Conservation (phyloP, 2,329 filamentous ascomycete species). For the Mycosphaerella arachidis region DNA sequence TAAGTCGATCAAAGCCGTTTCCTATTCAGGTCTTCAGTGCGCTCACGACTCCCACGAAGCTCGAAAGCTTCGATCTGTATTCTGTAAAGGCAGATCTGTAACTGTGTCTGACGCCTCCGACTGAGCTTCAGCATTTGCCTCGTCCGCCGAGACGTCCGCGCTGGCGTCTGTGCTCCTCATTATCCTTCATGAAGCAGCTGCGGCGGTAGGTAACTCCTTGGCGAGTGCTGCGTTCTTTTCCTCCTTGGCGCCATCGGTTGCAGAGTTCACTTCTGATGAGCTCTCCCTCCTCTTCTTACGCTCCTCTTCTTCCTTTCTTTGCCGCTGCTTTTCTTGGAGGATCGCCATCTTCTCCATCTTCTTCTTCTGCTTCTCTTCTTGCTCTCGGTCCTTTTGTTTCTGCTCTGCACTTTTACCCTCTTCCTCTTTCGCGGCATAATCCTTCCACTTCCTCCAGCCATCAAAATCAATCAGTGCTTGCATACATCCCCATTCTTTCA, state of each 20-base stretch:
- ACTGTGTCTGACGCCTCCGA: not conserved
- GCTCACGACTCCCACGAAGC: not conserved
- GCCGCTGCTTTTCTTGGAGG: constrained; percentile 27
- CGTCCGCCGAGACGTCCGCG: not conserved
- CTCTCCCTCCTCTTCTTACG: constrained; percentile 17
- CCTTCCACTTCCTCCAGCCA: constrained; percentile 96
- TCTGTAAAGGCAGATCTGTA: not conserved
- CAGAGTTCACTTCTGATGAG: not conserved
- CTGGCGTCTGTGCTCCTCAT: not conserved
- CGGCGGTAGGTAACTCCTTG: not conserved
- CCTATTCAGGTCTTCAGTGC: not conserved
- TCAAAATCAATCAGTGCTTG: constrained; percentile 98
- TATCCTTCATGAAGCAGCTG: not conserved
- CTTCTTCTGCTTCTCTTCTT: constrained; percentile 30
- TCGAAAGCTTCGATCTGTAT: not conserved
- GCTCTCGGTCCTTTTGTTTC: constrained; percentile 27
- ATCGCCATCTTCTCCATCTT: constrained; percentile 31
- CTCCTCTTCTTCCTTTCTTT: constrained; percentile 24
- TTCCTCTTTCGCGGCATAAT: constrained; percentile 51
- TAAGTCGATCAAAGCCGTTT: not conserved
- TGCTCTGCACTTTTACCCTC: constrained; percentile 35
- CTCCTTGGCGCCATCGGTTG: not conserved
- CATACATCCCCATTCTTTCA: constrained; percentile 99
- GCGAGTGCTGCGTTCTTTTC: not conserved
- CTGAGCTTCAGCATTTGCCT: not conserved